Conservation (phyloP, 1,139 yeast species). For the Blastobotrys illinoisensis region DNA sequence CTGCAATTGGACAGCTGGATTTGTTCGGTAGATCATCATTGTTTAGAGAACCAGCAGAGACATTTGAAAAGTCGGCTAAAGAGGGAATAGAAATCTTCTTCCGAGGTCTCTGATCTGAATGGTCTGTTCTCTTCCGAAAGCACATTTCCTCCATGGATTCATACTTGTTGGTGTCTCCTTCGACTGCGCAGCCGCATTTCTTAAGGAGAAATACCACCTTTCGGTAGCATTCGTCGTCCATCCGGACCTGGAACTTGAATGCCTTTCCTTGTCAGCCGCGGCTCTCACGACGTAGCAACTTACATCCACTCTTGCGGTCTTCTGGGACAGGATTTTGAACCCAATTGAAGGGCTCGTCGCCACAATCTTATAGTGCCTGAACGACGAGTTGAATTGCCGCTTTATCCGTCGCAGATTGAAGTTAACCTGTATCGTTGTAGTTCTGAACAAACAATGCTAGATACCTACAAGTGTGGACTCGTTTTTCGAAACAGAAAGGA, state of each 20-base stretch:
- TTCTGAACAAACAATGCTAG: background rate
- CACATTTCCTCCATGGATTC: background rate
- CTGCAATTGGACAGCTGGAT: too few relatives aligned
- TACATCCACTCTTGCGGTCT: background rate
- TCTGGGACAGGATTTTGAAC: background rate
- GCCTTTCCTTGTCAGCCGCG: background rate
- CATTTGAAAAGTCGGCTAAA: too few relatives aligned
- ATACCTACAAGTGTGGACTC: background rate
- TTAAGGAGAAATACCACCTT: background rate
- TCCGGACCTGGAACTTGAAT: background rate
- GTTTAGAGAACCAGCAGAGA: too few relatives aligned
- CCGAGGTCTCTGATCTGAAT: background rate
- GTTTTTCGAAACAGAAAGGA: background rate
- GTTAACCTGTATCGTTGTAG: background rate
- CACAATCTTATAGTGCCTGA: background rate
- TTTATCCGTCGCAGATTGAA: background rate
- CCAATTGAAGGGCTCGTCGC: background rate
- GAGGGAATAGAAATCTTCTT: too few relatives aligned
- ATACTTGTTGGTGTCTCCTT: background rate
- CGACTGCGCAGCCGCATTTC: background rate
- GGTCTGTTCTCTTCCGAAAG: background rate
- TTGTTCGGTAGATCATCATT: too few relatives aligned
- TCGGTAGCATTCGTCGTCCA: background rate
- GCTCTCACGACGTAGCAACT: background rate
- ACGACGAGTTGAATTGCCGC: background rate